Evolutionary conservation across 495 filamentous ascomycete genomes (phyloP).

Genomic region (Darksidea phi): DNA sequence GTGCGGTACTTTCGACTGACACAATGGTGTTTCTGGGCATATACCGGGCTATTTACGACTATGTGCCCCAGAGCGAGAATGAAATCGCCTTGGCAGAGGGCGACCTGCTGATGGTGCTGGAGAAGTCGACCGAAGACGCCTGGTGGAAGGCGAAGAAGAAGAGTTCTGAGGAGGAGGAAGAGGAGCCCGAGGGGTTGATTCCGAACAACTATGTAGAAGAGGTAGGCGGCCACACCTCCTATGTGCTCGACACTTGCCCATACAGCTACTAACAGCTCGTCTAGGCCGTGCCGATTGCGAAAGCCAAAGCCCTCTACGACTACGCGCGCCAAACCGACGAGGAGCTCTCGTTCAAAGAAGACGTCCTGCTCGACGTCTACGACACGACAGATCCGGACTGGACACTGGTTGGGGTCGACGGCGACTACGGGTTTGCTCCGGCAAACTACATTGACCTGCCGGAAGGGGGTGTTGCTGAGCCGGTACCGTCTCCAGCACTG

Average conservation of each 20-base stretch:
- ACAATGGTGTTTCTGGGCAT: slow-evolving; percentile 81
- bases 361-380: slow-evolving; percentile 77
- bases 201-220: slow-evolving; percentile 96
- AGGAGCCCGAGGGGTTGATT: slow-evolving; percentile 89
- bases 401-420: slow-evolving; percentile 83
- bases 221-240: slow-evolving; percentile 57
- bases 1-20: slow-evolving; percentile 13
- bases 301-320: slow-evolving; percentile 88
- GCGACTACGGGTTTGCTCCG: slow-evolving; percentile 93
- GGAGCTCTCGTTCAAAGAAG: slow-evolving; percentile 93
- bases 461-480: slow-evolving; percentile 33
- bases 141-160: slow-evolving; percentile 99
- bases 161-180: slow-evolving; percentile 77
- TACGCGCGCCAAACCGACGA: slow-evolving; percentile 97
- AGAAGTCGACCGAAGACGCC: slow-evolving; percentile 85
- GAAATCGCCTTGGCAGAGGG: slow-evolving; percentile 87
- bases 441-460: slow-evolving; percentile 88
- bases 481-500: slow-evolving; percentile 38
- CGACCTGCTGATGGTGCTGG: slow-evolving; percentile 86
- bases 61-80: slow-evolving; percentile 80
- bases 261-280: neutral
- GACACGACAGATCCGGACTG: slow-evolving; percentile 93
- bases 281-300: slow-evolving; percentile 55
- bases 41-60: slow-evolving; percentile 91
- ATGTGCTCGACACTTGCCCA: neutral